Conservation (phyloP, 345 rosid species). For the Euphorbia pulcherrima region DNA sequence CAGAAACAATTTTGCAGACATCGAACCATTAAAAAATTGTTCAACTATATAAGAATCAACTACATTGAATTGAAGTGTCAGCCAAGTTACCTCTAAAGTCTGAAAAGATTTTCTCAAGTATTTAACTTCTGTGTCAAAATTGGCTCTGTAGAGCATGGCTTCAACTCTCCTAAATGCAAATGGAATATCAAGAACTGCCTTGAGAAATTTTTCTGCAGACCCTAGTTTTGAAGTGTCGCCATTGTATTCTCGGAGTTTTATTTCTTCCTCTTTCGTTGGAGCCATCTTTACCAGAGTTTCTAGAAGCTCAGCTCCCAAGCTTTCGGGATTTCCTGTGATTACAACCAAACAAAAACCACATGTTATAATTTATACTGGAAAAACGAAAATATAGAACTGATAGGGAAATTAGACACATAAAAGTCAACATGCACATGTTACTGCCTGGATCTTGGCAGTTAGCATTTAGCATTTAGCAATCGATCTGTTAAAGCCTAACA, state of each 20-base stretch:
- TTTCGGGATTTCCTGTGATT: slow-evolving; percentile 71
- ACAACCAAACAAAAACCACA: slow-evolving; percentile 20
- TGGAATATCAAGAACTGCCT: slow-evolving; percentile 82
- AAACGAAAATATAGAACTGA: slow-evolving; percentile 5
- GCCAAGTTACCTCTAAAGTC: slow-evolving; percentile 68
- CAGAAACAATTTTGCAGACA: slow-evolving; percentile 3
- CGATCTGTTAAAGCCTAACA: not conserved
- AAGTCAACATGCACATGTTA: not conserved
- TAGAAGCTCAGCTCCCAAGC: slow-evolving; percentile 84
- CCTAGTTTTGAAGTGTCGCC: slow-evolving; percentile 78
- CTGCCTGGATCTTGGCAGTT: not conserved
- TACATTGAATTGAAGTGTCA: slow-evolving; percentile 5
- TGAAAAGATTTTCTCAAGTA: slow-evolving; percentile 81
- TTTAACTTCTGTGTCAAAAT: slow-evolving; percentile 83
- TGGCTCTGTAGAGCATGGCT: slow-evolving; percentile 94
- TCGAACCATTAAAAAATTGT: not conserved
- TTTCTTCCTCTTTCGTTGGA: slow-evolving; percentile 96
- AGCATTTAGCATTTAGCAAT: not conserved
- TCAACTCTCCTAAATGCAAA: slow-evolving; percentile 93
- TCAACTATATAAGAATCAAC: not conserved
- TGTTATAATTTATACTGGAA: slow-evolving; percentile 8
- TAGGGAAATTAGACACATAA: not conserved
- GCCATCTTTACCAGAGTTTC: slow-evolving; percentile 98
- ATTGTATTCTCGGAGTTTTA: slow-evolving; percentile 73
- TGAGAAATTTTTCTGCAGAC: slow-evolving; percentile 87